Percentiles rank a stretch among this genome's conserved stretches.
phyloP scores from a whole-genome alignment of 371 early-diverging fungal species.

The Synchytrium microbalum region DNA sequence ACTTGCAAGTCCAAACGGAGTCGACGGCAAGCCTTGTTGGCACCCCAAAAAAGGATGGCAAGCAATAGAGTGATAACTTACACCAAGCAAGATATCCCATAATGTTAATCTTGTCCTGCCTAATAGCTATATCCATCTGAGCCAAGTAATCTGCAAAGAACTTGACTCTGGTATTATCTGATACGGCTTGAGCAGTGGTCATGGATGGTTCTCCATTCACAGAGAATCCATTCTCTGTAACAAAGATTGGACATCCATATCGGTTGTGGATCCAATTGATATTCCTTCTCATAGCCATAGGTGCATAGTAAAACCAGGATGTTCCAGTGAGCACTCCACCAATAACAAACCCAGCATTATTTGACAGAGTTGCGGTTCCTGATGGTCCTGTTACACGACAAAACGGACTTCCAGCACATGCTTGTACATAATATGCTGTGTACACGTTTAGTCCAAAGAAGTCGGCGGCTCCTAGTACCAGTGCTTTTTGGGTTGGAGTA shows the following conservation, averaged over 20 bases:
- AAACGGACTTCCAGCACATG: neutral
- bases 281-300: conserved; percentile 21
- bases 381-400: conserved; percentile 8
- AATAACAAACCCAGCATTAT: conserved; percentile 12
- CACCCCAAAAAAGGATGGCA: too few species aligned
- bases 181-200: conserved; percentile 11
- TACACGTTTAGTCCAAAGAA: conserved; percentile 31
- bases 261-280: conserved; percentile 16
- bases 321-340: conserved; percentile 10
- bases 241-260: conserved; percentile 19
- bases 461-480: conserved; percentile 28
- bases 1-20: too few species aligned
- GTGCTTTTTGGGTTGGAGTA: conserved; percentile 17
- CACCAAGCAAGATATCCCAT: conserved; percentile 29
- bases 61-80: neutral
- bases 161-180: conserved; percentile 17
- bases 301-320: conserved; percentile 15
- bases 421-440: conserved; percentile 17
- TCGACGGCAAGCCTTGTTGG: too few species aligned
- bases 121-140: conserved; percentile 11
- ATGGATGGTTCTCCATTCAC: conserved; percentile 12
- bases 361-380: conserved; percentile 2
- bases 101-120: conserved; percentile 20
- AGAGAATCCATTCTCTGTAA: conserved; percentile 35
- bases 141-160: conserved; percentile 24